Base-by-base conservation (phyloP, 176 grass and related monocot species). In the Juncus inflexus region DNA sequence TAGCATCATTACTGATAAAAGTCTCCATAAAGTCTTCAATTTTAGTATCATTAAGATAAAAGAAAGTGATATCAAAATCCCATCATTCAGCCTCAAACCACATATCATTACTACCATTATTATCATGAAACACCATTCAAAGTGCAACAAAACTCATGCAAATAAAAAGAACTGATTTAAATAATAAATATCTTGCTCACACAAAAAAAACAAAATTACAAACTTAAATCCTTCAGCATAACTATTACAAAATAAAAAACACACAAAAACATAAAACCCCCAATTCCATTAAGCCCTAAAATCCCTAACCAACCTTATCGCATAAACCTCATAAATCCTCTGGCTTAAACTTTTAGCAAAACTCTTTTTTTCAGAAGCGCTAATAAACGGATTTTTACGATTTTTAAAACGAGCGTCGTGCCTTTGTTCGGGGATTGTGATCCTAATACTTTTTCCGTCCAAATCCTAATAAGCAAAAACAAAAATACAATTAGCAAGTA, bases 351-450 rank as follows among this genome's bases (percentile, higher is more conserved):
- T 28, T 28, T 28, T 28, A 28, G 19, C 19, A 28, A 28, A 28
- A 28, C 19, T 28, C 19, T 28, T 28, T 28, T 28, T 28, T 28
- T 28, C 19, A 28, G 19, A 28, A 47, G 43, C 43, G 43, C 35
- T 14, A 62, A 50, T 12, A 14, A 55, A 50, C 63, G 19, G 11
- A 28, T 28, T 28, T 28, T 28, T 28, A 28, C 19, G 11, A 3
- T 11, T 37, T 10, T 91, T 73, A 96, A 79, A 83, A 89, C 59
- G 81, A 9, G 42, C 83, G 79, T 55, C 80, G 53, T 50, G 88
- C 72, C 83, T 99, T 3, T 84, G 79, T 73, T 99, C 94, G 3
- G 94, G 88, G 35, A 90, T 63, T 5, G 88, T 91, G 3, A 99
- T 88, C 55, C 80, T 86, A 56, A 99, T 99, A 15, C 82, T 67